Conservation (phyloP, 148 eudicot species). For the Camellia granthamiana region DNA sequence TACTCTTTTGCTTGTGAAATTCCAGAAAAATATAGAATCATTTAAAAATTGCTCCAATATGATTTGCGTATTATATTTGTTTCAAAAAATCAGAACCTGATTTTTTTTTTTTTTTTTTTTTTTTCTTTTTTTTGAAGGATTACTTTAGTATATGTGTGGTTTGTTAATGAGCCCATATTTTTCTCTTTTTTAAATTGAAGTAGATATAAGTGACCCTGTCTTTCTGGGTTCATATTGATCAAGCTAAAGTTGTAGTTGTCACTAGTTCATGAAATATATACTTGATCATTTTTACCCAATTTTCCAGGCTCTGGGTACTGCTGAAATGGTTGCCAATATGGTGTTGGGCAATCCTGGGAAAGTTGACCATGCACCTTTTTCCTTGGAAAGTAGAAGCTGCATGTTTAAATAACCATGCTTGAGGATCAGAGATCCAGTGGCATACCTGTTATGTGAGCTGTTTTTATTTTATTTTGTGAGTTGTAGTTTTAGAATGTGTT, state of each 20-base stretch:
- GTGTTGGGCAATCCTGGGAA: slow-evolving; percentile 58
- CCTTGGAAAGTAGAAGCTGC: slow-evolving; percentile 45
- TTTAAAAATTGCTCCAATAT: too few relatives aligned
- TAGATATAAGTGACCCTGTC: background rate
- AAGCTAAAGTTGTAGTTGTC: background rate
- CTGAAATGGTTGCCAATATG: slow-evolving; percentile 82
- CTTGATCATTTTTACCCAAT: background rate
- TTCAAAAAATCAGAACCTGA: background rate
- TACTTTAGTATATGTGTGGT: background rate
- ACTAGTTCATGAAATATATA: background rate
- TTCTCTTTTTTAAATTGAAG: background rate
- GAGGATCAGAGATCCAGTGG: slow-evolving; percentile 1
- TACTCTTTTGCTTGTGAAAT: background rate
- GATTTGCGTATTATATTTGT: too few relatives aligned
- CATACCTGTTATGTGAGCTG: background rate
- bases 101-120: background rate
- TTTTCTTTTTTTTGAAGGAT: background rate
- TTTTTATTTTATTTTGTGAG: too few relatives aligned
- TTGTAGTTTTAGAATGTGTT: background rate
- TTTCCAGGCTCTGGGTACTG: slow-evolving; percentile 83
- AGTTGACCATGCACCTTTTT: slow-evolving; percentile 60
- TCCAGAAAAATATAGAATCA: too few relatives aligned
- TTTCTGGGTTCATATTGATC: background rate
- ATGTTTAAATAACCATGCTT: background rate
- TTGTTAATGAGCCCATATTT: background rate